Evolutionary conservation across 2,329 filamentous ascomycete genomes (phyloP), one percentile per base, ranked within the genome.

Genomic region (Boeremia lycopersici): DNA sequence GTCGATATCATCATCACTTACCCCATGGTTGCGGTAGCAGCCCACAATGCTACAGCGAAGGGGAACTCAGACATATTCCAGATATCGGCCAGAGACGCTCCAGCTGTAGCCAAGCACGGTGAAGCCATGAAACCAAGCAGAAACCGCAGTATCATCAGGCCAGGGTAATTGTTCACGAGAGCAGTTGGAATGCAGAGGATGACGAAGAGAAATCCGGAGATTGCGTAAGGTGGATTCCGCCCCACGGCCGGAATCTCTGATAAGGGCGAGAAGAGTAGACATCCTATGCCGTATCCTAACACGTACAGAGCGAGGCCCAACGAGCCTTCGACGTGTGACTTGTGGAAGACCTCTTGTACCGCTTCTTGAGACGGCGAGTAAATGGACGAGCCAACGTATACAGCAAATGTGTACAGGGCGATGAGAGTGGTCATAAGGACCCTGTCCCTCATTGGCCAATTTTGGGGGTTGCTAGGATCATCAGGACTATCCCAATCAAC

Each of bases 201-300:
- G 48, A 88, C 82, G 71, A 89, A 91, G 12, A 90, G 73, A 55
- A 83, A 82, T 75, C 89, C 86, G 4, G 87, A 87, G 53, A 82
- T 70, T n/a, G 88, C 81, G 69, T 90, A 90, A 6, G 87, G 81
- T 0, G 84, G 83, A 62, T 86, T 89, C 13, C 88, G 80, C 5
- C 89, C 88, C 36, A 90, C 80, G 25, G 78, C 72, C 0, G 87
- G 86, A 17, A 90, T 82, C 72, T 90, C 88, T 41, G 79, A 83
- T 29, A 90, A 73, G 0, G 88, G 88, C 0, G 85, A 85, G 74
- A 84, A 89, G 28, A 90, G 58, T 34, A 89, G 72, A 2, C 86
- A 86, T 0, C 86, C 87, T 9, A 86, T 69, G 17, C 86, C 86
- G 57, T 78, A 77, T 1, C 83, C 86, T 2, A 87, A 73, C 1